A percentile compares a stretch with the other conserved stretches of the same genome.
These are phyloP conservation scores for Zanthoxylum bungeanum DNA, from an alignment of 345 rosid species.

Conservation along the genomic window DNA sequence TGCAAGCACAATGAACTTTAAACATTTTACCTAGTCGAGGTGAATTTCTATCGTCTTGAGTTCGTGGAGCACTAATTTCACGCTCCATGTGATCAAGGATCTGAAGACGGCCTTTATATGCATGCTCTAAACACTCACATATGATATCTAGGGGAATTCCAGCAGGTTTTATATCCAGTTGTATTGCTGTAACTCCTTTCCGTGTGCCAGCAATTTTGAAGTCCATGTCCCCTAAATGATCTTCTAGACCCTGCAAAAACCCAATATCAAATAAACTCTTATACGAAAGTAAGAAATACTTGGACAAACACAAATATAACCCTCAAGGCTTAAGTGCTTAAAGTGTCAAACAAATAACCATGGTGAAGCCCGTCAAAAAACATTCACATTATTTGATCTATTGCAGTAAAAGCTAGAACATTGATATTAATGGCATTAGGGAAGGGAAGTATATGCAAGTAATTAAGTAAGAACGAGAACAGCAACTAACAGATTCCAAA, in stretches of 20 bases:
- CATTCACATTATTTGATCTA: neutral
- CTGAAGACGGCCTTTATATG: conserved; percentile 81
- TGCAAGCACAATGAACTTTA: conserved; percentile 9
- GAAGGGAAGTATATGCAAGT: neutral
- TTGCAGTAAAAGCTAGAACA: neutral
- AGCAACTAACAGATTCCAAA: neutral
- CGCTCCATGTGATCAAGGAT: conserved; percentile 89
- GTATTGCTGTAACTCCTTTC: conserved; percentile 86
- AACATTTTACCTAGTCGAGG: conserved; percentile 65
- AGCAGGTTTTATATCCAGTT: conserved; percentile 97
- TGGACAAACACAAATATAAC: neutral
- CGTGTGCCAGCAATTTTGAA: conserved; percentile 96
- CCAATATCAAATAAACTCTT: conserved; percentile 8
- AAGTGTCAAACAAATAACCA: neutral
- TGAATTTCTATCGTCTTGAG: conserved; percentile 46
- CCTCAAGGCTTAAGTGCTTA: neutral
- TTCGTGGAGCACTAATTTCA: conserved; percentile 67
- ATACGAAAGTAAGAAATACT: neutral
- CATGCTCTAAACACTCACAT: conserved; percentile 83
- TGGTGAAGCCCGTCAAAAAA: neutral
- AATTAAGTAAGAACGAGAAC: neutral
- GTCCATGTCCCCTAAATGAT: conserved; percentile 99
- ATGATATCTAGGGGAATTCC: conserved; percentile 94
- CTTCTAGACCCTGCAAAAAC: conserved; percentile 82
- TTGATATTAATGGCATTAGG: neutral